phyloP scores from a whole-genome alignment of 495 filamentous ascomycete species.

The Wilcoxina mikolae region DNA sequence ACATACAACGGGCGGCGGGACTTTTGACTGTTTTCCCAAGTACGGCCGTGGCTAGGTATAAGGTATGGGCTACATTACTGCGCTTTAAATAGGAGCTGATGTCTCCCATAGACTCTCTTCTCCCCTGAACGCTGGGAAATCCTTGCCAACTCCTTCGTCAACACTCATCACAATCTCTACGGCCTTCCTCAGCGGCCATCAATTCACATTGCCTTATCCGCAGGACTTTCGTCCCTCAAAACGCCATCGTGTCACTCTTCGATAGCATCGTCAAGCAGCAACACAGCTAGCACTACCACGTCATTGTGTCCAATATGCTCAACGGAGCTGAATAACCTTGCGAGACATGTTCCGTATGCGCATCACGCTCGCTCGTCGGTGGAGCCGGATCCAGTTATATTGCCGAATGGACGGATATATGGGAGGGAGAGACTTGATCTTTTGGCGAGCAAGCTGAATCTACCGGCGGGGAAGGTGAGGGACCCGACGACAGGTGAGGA shows the following conservation, averaged over 20 bases:
- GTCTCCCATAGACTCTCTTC: slow-evolving; percentile 48
- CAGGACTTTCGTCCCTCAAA: slow-evolving; percentile 86
- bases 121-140: slow-evolving; percentile 52
- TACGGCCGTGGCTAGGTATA: slow-evolving; percentile 47
- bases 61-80: slow-evolving; percentile 38
- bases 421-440: slow-evolving; percentile 58
- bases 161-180: slow-evolving; percentile 74
- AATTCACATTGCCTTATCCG: slow-evolving; percentile 81
- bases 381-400: slow-evolving; percentile 46
- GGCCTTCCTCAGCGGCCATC: slow-evolving; percentile 69
- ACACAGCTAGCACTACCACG: slow-evolving; percentile 44
- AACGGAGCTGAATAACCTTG: slow-evolving; percentile 83
- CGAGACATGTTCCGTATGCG: slow-evolving; percentile 76
- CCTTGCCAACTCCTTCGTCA: slow-evolving; percentile 69
- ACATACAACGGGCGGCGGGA: slow-evolving; percentile 60
- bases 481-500: slow-evolving; percentile 65
- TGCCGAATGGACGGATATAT: slow-evolving; percentile 8
- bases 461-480: slow-evolving; percentile 42
- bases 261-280: slow-evolving; percentile 39
- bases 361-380: slow-evolving; percentile 87
- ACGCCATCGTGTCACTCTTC: slow-evolving; percentile 82
- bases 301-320: slow-evolving; percentile 87
- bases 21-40: slow-evolving; percentile 60
- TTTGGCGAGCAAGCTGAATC: slow-evolving; percentile 58
- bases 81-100: neutral